Percentiles rank a stretch among this genome's conserved stretches.
phyloP scores from a whole-genome alignment of 441 rosid genomes.

The Gossypium schwendimanii region DNA sequence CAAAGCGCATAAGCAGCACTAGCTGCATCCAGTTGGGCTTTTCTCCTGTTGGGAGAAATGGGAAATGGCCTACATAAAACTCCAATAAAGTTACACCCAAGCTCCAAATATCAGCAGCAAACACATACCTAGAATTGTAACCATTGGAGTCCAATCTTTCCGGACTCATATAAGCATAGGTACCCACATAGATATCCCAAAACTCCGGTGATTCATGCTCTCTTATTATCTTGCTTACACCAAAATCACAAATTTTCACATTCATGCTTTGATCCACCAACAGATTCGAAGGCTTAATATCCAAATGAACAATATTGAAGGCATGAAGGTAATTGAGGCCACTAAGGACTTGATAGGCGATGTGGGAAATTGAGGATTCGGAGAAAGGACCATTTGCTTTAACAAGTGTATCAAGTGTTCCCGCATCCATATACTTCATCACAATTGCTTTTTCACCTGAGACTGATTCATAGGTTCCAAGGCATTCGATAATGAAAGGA shows the following conservation, averaged over 20 bases:
- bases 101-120: conserved; percentile 7
- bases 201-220: neutral
- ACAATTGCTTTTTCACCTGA: neutral
- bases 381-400: conserved; percentile 1
- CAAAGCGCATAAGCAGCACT: neutral
- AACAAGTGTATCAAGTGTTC: conserved; percentile 1
- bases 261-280: neutral
- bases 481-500: conserved; percentile 5
- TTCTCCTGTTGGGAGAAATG: neutral
- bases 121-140: neutral
- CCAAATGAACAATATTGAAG: neutral
- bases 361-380: neutral
- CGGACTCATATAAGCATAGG: neutral
- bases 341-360: neutral
- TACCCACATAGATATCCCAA: neutral
- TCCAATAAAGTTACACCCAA: conserved; percentile 13
- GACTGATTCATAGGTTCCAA: neutral
- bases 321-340: conserved; percentile 5
- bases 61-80: conserved; percentile 14
- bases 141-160: neutral
- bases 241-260: conserved; percentile 4
- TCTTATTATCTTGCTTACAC: neutral
- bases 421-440: neutral
- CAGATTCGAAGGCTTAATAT: conserved; percentile 7
- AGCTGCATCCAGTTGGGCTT: conserved; percentile 8